A percentile compares a stretch with the other conserved stretches of the same genome.
phyloP scores from a whole-genome alignment of 768 basidiomycete species.

The Serendipita vermifera region DNA sequence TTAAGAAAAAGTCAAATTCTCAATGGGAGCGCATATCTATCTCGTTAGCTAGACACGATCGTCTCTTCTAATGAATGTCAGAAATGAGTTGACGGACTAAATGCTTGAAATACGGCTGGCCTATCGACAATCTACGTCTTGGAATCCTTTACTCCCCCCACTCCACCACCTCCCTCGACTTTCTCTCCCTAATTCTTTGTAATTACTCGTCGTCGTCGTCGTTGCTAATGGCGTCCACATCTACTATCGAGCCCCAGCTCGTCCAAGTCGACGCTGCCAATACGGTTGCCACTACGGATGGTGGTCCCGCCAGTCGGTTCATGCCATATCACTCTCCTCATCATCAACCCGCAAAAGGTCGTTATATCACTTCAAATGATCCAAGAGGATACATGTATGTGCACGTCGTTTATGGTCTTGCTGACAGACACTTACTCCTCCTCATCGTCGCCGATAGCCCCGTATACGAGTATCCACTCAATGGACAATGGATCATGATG shows the following conservation, averaged over 20 bases:
- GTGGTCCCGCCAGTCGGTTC: not conserved
- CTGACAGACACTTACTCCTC: not conserved
- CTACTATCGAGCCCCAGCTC: not conserved
- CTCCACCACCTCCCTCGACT: too few species aligned
- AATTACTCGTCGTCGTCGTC: not conserved
- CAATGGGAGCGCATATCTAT: too few species aligned
- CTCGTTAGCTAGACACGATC: too few species aligned
- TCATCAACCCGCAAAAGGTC: constrained; percentile 11
- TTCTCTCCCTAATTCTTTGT: not conserved
- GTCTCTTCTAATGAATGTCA: too few species aligned
- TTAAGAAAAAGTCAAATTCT: too few species aligned
- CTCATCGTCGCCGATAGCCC: constrained; percentile 31
- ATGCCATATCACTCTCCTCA: constrained; percentile 4
- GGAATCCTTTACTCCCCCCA: too few species aligned
- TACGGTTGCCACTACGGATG: not conserved
- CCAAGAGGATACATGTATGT: constrained; percentile 77
- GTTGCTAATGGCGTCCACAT: not conserved
- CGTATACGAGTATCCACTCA: constrained; percentile 80
- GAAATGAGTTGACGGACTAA: too few species aligned
- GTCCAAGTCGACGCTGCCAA: not conserved
- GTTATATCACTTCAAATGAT: constrained; percentile 85
- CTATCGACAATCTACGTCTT: too few species aligned
- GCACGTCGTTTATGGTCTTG: not conserved
- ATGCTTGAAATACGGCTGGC: too few species aligned
- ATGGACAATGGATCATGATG: constrained; percentile 92